Base-by-base conservation (phyloP, 768 basidiomycete genomes). In the Mycena galericulata region DNA sequence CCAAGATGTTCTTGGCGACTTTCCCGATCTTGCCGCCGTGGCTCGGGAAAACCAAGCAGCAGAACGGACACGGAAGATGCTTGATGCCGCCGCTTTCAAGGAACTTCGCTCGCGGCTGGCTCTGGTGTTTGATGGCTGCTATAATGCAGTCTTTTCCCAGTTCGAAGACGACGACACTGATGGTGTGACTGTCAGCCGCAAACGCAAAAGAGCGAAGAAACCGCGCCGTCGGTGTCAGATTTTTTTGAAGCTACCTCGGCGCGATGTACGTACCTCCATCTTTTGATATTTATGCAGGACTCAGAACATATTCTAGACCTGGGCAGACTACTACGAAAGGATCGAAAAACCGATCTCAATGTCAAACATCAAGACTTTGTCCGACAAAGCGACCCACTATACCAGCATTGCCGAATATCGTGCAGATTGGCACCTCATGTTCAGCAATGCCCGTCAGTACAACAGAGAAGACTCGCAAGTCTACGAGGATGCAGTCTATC, bases 81-180 rank as follows among this genome's bases (percentile, higher is more conserved):
- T 70, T 1, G 51, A 60, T 26, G 53, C 46, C 2, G 51, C 49
- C 1, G 63, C 63, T 17, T 15, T 24, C n/a, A 65, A 69, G 26
- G 63, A 65, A 12, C 36, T 59, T 1, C 68, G 57, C 1, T 1
- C 9, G 10, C 56, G 55, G 1, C 50, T 70, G 5, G n/a, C 32
- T 11, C 14, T 29, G 3, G 63, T 70, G 2, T 65, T 65, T 18
- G 57, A 70, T 10, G 68, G 41, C 2, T 70, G 68, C 43, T 62
- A 57, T 20, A 22, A 57, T 0, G 67, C 67, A 0, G 67, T 68
- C 4, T 34, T 2, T 24, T 41, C 49, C 0, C 15, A 67, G 26
- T 1, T 17, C 0, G 65, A 59, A 32, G 34, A 7, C 34, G 8
- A 7, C 34, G 34, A 36, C 34, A 10, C 49, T 50, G 7, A n/a